Percentiles rank a stretch among this genome's conserved stretches.
Conservation (phyloP, 2,329 filamentous ascomycete species). For the Ophioceras dolichostomum region DNA sequence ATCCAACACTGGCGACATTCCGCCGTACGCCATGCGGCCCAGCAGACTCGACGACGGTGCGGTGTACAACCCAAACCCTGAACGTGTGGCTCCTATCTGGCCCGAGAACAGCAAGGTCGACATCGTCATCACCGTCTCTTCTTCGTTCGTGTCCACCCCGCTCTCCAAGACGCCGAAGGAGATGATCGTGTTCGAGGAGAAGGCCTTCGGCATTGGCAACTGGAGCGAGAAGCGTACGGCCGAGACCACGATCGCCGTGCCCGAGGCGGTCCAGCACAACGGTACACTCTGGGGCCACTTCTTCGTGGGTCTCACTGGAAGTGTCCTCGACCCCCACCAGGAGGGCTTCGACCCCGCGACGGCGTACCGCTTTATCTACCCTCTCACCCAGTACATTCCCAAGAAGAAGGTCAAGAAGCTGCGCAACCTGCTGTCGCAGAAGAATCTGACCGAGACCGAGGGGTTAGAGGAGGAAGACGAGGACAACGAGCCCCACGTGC, state of each 20-base stretch:
- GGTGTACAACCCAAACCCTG: constrained; percentile 51
- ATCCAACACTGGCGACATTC: constrained; percentile 43
- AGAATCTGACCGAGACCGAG: constrained; percentile 29
- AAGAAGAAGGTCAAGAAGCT: constrained; percentile 88
- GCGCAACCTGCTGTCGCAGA: constrained; percentile 65
- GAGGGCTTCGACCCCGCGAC: constrained; percentile 59
- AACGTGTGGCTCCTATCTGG: constrained; percentile 79
- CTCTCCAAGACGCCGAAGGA: constrained; percentile 54
- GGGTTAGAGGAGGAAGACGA: constrained; percentile 33
- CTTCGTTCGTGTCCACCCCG: constrained; percentile 55
- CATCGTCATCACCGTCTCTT: constrained; percentile 73
- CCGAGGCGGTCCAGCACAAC: constrained; percentile 73
- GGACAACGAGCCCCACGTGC: constrained; percentile 43
- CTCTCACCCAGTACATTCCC: constrained; percentile 77
- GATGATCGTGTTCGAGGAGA: constrained; percentile 67
- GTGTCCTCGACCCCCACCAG: constrained; percentile 59
- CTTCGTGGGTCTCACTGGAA: constrained; percentile 68
- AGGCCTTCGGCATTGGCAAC: constrained; percentile 66
- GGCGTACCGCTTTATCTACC: constrained; percentile 74
- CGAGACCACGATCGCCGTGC: constrained; percentile 67
- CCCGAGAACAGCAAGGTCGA: constrained; percentile 66
- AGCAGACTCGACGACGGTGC: constrained; percentile 46
- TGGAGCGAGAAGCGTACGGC: constrained; percentile 67
- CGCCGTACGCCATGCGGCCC: constrained; percentile 55
- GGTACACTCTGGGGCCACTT: constrained; percentile 93